These are phyloP conservation scores for Erythrophleum ivorense DNA, from an alignment of 331 rosid genomes.

Conservation along the genomic window DNA sequence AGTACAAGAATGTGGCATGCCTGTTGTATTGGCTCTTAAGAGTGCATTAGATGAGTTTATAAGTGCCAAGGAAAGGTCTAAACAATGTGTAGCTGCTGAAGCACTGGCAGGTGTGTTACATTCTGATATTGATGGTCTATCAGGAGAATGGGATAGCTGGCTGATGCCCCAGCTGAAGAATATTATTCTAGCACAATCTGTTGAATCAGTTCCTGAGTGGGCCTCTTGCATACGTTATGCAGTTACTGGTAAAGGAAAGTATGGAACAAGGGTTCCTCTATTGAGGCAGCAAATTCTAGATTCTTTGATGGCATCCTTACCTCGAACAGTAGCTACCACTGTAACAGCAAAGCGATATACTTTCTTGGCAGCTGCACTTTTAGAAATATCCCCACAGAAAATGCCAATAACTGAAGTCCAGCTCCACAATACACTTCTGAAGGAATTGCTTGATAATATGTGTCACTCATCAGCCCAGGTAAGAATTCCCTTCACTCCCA, in stretches of 20 bases:
- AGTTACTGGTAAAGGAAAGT: conserved; percentile 95
- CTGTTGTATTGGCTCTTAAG: conserved; percentile 74
- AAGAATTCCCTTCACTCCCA: conserved; percentile 47
- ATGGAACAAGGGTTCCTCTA: conserved; percentile 89
- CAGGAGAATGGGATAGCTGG: conserved; percentile 91
- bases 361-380: conserved; percentile 92
- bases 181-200: conserved; percentile 82
- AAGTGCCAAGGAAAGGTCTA: conserved; percentile 92
- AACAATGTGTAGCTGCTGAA: conserved; percentile 99
- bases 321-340: conserved; percentile 88
- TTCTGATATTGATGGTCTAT: conserved; percentile 87
- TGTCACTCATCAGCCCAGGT: conserved; percentile 98
- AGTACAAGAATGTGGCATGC: conserved; percentile 95
- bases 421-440: conserved; percentile 81
- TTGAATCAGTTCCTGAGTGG: conserved; percentile 98
- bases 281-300: conserved; percentile 90
- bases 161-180: conserved; percentile 84
- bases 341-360: conserved; percentile 89
- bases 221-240: conserved; percentile 96
- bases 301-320: conserved; percentile 76
- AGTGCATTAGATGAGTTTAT: conserved; percentile 82
- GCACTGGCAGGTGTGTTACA: conserved; percentile 95
- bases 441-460: conserved; percentile 88
- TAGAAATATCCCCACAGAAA: conserved; percentile 86
- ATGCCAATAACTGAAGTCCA: conserved; percentile 79